Conservation (phyloP, 305 asterid genomes). For the Fraxinus floribunda region DNA sequence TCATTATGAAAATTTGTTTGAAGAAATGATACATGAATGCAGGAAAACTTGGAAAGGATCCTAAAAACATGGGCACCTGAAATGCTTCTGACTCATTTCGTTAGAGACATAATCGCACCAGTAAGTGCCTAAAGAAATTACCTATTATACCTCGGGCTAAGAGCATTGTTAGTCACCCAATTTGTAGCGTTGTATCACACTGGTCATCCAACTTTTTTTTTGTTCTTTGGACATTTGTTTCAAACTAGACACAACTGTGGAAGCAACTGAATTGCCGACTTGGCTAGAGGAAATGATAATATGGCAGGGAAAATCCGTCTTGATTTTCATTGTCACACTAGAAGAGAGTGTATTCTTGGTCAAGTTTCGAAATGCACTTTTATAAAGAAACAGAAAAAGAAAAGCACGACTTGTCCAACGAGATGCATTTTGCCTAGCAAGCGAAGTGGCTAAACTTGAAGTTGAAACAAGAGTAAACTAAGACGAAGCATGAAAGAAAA, state of each 20-base stretch:
- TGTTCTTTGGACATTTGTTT: background rate
- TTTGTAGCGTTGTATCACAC: background rate
- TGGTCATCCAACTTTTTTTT: background rate
- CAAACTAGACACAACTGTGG: background rate
- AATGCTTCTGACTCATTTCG: conserved; percentile 32
- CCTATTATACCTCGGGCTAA: background rate
- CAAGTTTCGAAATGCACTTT: background rate
- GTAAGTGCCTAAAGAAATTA: conserved; percentile 18
- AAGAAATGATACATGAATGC: conserved; percentile 11
- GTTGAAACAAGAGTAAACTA: background rate
- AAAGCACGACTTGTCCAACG: background rate
- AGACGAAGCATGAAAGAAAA: background rate
- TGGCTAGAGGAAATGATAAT: background rate
- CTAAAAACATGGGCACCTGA: conserved; percentile 30
- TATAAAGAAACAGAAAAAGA: background rate
- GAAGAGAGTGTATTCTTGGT: background rate
- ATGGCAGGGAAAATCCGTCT: background rate
- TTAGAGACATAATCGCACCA: conserved; percentile 32
- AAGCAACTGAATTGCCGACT: background rate
- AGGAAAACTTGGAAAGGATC: conserved; percentile 44
- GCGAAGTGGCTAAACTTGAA: background rate
- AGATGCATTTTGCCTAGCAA: background rate
- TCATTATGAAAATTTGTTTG: background rate
- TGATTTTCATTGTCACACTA: background rate
- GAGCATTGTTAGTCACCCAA: background rate